Base-by-base conservation (phyloP, 345 rosid genomes). In the Bretschneidera sinensis region DNA sequence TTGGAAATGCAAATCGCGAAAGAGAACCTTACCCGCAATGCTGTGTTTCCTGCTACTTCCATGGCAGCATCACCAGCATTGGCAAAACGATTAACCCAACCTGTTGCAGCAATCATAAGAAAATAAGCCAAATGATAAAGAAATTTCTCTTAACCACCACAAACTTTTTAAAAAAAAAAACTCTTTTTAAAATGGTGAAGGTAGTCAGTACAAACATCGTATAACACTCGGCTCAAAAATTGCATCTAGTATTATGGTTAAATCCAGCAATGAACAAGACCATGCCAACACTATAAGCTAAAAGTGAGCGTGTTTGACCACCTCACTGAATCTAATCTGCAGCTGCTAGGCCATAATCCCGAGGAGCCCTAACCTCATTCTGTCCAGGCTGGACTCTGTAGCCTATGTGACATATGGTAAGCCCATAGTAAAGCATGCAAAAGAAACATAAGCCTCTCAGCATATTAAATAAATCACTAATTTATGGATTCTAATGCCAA, bases 81-180 rank as follows among this genome's bases (percentile, higher is more conserved):
- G 16, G 99, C 98, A 86, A 91, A 95, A 19, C 96, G 94, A 80
- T 95, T 91, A 35, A 91, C 92, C 99, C 99, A 95, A 74, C 91
- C 99, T 95, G 80, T 71, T 59, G 55, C n/a, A 70, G 64, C 62
- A 66, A 51, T 23, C 21, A 68, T 25, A 48, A 43, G 57, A 64
- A 25, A 13, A 62, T 19, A 17, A 24, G 55, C 43, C 34, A 45
- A 50, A 52, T 43, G 8, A 43, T 17, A 67, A 17, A 45, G 17
- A 21, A 21, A 19, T 13, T 43, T 31, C 21, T 23, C 43, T 24
- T 18, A 63, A 0, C 6, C 34, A 24, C 7, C 43, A 45, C 28
- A 54, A n/a, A n/a, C n/a, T n/a, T n/a, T n/a, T n/a, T n/a, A n/a
- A n/a, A n/a, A n/a, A n/a, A n/a, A n/a, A n/a, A n/a, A n/a, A n/a